Evolutionary conservation across 768 basidiomycete species (phyloP).

Genomic region (Lactarius indigo): DNA sequence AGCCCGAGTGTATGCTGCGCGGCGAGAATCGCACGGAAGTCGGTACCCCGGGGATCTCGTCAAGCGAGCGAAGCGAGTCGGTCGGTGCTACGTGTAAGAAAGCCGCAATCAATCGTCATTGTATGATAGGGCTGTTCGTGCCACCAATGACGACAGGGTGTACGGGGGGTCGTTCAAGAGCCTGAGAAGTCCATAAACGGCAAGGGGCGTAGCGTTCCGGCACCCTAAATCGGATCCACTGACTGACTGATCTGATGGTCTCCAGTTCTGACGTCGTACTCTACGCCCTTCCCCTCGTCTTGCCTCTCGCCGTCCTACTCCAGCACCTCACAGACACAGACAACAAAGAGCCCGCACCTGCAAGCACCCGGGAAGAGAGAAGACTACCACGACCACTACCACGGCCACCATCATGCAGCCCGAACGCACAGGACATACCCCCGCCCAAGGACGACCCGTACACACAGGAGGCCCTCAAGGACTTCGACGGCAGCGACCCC

Average conservation of each 20-base stretch:
- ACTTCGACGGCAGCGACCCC: conserved; percentile 66
- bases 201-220: background rate
- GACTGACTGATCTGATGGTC: conserved; percentile 12
- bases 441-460: conserved; percentile 79
- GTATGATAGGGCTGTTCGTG: no score
- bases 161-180: background rate
- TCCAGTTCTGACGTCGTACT: conserved; percentile 28
- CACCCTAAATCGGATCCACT: no score
- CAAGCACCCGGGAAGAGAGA: conserved; percentile 26
- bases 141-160: background rate
- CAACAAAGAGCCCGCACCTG: conserved; percentile 15
- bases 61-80: background rate
- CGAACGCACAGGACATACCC: conserved; percentile 51
- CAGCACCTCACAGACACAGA: conserved; percentile 17
- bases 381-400: conserved; percentile 34
- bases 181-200: background rate
- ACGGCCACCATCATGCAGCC: conserved; percentile 70
- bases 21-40: no score
- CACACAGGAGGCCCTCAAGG: conserved; percentile 61
- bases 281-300: conserved; percentile 33
- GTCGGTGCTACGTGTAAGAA: background rate
- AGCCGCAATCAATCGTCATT: background rate
- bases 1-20: background rate
- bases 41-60: background rate
- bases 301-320: conserved; percentile 34